Percentiles rank a stretch among this genome's conserved stretches.
phyloP scores from a whole-genome alignment of 768 basidiomycete species.

The Royoungia palumana region DNA sequence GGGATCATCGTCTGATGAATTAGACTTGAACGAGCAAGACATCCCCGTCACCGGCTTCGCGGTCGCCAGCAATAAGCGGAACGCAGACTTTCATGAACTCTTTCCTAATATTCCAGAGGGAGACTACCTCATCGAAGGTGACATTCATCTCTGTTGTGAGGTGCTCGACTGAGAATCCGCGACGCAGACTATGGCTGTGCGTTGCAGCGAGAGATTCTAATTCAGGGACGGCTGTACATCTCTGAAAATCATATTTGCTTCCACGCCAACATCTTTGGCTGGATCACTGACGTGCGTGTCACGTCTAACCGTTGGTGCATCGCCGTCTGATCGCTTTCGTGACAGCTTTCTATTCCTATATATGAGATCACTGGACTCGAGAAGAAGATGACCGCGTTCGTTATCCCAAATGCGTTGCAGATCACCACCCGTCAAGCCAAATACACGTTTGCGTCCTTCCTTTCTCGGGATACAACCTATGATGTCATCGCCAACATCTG shows the following conservation, averaged over 20 bases:
- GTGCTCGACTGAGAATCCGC: not conserved
- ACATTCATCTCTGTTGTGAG: constrained; percentile 23
- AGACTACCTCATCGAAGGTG: constrained; percentile 97
- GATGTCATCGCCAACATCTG: constrained; percentile 97
- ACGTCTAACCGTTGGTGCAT: not conserved
- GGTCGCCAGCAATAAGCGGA: constrained; percentile 91
- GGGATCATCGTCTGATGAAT: constrained; percentile 33
- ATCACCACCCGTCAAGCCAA: constrained; percentile 79
- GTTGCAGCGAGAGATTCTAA: constrained; percentile 90
- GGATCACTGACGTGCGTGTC: constrained; percentile 88
- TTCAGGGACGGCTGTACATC: constrained; percentile 94
- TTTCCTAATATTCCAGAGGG: constrained; percentile 89
- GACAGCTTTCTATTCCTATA: constrained; percentile 82
- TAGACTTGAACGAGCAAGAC: constrained; percentile 48
- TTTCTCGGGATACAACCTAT: constrained; percentile 92
- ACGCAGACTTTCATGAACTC: constrained; percentile 93
- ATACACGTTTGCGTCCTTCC: constrained; percentile 95
- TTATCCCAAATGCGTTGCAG: constrained; percentile 95
- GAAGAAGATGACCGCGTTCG: constrained; percentile 97
- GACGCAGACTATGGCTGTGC: constrained; percentile 93
- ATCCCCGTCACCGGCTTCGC: constrained; percentile 96
- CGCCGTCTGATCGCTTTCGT: constrained; percentile 6
- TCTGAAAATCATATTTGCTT: constrained; percentile 99
- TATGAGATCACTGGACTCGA: constrained; percentile 83
- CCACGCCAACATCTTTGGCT: constrained; percentile 98